phyloP scores from a whole-genome alignment of 148 eudicot genomes.

The Beta vulgaris region DNA sequence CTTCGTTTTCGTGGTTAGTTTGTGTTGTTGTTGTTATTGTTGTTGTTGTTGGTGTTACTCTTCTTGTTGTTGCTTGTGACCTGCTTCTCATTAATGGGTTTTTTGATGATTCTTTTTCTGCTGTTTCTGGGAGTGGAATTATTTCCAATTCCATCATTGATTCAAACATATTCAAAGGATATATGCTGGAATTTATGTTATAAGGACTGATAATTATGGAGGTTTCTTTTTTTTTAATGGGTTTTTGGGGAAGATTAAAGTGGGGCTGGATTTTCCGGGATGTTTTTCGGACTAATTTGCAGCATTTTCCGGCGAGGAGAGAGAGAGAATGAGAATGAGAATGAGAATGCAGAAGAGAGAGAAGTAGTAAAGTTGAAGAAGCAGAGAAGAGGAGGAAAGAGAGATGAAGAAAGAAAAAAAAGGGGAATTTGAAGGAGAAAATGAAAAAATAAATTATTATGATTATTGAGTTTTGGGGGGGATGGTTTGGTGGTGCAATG shows the following conservation, averaged over 20 bases:
- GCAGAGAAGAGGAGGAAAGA: background rate
- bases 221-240: background rate
- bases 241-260: background rate
- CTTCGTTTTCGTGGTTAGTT: constrained; percentile 22
- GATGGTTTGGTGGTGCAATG: constrained; percentile 15
- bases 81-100: constrained; percentile 33
- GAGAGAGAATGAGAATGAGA: background rate
- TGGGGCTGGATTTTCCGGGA: background rate
- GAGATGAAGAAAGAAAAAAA: background rate
- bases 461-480: background rate
- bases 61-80: constrained; percentile 46
- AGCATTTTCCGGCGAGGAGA: constrained; percentile 25
- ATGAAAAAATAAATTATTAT: too few relatives aligned
- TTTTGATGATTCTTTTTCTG: constrained; percentile 10
- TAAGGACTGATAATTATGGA: too few relatives aligned
- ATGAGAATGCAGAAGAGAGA: background rate
- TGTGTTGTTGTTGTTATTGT: constrained; percentile 49
- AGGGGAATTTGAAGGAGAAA: background rate
- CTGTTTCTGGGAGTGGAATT: background rate
- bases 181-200: too few relatives aligned
- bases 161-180: constrained; percentile 17
- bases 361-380: background rate
- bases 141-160: constrained; percentile 23
- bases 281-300: constrained; percentile 10
- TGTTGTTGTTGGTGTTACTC: constrained; percentile 55